phyloP scores from a whole-genome alignment of 768 basidiomycete genomes.

The Lyophyllum shimeji region DNA sequence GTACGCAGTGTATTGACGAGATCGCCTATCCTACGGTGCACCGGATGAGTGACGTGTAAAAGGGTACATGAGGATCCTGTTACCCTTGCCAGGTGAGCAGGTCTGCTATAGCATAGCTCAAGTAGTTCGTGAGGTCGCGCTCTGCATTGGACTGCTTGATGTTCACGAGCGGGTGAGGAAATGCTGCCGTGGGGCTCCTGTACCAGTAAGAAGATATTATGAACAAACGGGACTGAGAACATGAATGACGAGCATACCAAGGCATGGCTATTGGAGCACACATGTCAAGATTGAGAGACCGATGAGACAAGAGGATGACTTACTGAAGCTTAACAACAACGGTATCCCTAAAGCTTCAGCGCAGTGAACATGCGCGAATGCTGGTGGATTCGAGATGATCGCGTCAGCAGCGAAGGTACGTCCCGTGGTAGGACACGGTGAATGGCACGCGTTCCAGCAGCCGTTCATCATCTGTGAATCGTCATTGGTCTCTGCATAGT shows the following conservation, averaged over 20 bases:
- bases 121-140: slow-evolving; percentile 52
- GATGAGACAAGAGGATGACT: slow-evolving; percentile 22
- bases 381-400: slow-evolving; percentile 67
- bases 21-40: slow-evolving; percentile 48
- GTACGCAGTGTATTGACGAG: slow-evolving; percentile 58
- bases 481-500: neutral
- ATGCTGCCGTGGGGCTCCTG: slow-evolving; percentile 51
- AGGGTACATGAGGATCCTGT: slow-evolving; percentile 7
- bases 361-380: slow-evolving; percentile 65
- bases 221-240: neutral
- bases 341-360: slow-evolving; percentile 65
- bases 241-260: slow-evolving; percentile 35
- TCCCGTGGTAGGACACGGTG: slow-evolving; percentile 43
- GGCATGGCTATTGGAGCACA: slow-evolving; percentile 54
- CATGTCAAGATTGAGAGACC: neutral
- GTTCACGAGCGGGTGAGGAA: slow-evolving; percentile 65
- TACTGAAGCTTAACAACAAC: slow-evolving; percentile 57
- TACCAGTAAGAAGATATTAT: neutral
- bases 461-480: slow-evolving; percentile 53
- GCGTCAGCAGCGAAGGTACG: slow-evolving; percentile 57
- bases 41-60: neutral
- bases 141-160: slow-evolving; percentile 55
- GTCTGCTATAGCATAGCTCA: slow-evolving; percentile 60
- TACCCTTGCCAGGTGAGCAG: slow-evolving; percentile 63
- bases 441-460: slow-evolving; percentile 54